These are phyloP conservation scores for Solanum paucissectum DNA, from an alignment of 257 asterid species.

Conservation along the genomic window DNA sequence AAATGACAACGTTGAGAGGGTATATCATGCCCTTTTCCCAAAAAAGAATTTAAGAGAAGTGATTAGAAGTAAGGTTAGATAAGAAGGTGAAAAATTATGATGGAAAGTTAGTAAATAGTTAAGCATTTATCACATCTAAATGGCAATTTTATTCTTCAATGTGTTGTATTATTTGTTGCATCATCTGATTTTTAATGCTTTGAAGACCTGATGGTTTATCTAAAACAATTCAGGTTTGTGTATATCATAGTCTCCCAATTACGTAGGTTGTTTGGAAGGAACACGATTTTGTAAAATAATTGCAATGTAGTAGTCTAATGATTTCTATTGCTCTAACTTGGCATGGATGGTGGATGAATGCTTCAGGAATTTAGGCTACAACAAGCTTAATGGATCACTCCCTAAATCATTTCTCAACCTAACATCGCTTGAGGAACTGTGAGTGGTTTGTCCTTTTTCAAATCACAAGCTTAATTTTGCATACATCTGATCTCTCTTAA, in stretches of 20 bases:
- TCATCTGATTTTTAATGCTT: not conserved
- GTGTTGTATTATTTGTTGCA: not conserved
- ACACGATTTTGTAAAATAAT: too few species aligned
- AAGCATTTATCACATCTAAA: too few species aligned
- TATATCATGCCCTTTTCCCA: too few species aligned
- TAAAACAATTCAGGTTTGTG: too few species aligned
- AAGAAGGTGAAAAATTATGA: not conserved
- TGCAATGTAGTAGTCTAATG: not conserved
- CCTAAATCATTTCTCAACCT: not conserved
- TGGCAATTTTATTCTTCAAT: not conserved
- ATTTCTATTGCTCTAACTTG: not conserved
- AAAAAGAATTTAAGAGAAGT: too few species aligned
- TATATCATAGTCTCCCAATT: too few species aligned
- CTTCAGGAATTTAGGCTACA: not conserved
- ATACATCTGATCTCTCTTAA: not conserved
- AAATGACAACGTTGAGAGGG: too few species aligned
- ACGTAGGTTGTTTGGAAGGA: too few species aligned
- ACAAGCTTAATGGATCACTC: not conserved
- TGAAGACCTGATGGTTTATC: not conserved
- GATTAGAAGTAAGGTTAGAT: too few species aligned
- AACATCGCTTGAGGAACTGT: accelerated
- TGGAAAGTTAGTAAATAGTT: too few species aligned
- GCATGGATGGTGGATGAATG: not conserved
- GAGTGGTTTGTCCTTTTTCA: not conserved
- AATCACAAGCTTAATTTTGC: not conserved